Conservation (phyloP, 2,329 filamentous ascomycete genomes). For the Xylariales sp. region DNA sequence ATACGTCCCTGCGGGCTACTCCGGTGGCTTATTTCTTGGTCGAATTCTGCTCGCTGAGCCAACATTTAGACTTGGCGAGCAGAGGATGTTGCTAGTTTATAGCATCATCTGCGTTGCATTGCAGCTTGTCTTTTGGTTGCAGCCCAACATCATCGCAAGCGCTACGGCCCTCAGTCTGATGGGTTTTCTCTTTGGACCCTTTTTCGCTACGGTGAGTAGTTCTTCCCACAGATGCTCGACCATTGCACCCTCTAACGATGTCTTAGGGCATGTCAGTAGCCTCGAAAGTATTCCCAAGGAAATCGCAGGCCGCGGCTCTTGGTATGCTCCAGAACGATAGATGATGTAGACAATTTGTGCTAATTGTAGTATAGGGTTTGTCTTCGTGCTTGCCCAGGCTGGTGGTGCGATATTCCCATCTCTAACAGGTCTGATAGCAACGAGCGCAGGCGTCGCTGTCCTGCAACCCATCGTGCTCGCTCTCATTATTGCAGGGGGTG, state of each 20-base stretch:
- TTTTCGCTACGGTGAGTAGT: constrained; percentile 45
- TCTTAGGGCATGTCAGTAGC: constrained; percentile 45
- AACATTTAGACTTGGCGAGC: constrained; percentile 53
- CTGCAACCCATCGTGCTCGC: constrained; percentile 44
- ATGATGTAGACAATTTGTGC: too few relatives aligned
- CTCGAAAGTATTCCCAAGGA: constrained; percentile 42
- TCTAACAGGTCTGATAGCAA: constrained; percentile 43
- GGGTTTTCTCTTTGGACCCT: constrained; percentile 50
- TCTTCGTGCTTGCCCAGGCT: constrained; percentile 48
- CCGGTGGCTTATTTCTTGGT: constrained; percentile 53
- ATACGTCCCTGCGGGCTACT: constrained; percentile 58
- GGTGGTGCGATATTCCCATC: constrained; percentile 48
- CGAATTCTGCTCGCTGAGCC: constrained; percentile 54
- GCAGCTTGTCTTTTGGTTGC: constrained; percentile 57
- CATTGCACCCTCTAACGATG: neutral
- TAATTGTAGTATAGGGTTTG: constrained; percentile 28
- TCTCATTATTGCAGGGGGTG: constrained; percentile 35
- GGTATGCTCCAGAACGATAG: too few relatives aligned
- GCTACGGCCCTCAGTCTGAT: constrained; percentile 45
- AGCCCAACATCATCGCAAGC: constrained; percentile 57
- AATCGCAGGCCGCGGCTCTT: constrained; percentile 42
- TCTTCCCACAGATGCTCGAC: neutral
- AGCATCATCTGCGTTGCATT: constrained; percentile 45
- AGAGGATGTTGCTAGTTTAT: constrained; percentile 53
- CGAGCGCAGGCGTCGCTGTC: constrained; percentile 37